phyloP scores from a whole-genome alignment of 2,329 filamentous ascomycete species.

The Didymella glomerata region DNA sequence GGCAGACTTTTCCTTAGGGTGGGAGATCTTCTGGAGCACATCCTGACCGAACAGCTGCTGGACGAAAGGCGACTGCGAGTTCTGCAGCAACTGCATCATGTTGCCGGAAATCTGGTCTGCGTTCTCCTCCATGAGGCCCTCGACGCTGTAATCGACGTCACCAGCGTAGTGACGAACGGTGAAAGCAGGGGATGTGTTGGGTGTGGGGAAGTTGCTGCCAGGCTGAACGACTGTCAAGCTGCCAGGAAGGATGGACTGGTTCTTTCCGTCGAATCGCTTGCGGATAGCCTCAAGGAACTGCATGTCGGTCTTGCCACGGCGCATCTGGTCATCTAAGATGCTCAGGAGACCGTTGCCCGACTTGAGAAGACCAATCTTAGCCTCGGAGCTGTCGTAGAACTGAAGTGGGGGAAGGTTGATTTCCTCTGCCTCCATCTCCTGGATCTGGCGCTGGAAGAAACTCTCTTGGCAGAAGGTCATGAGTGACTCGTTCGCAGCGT shows the following conservation, averaged over 20 bases:
- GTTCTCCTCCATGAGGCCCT: slow-evolving; percentile 91
- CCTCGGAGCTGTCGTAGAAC: slow-evolving; percentile 98
- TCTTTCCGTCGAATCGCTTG: slow-evolving; percentile 94
- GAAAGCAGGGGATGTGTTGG: slow-evolving; percentile 81
- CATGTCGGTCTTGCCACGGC: slow-evolving; percentile 84
- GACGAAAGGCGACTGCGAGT: slow-evolving; percentile 88
- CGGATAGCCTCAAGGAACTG: slow-evolving; percentile 90
- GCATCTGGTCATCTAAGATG: slow-evolving; percentile 95
- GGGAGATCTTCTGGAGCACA: slow-evolving; percentile 88
- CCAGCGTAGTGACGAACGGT: slow-evolving; percentile 95
- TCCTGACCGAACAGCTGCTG: slow-evolving; percentile 94
- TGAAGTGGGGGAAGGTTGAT: slow-evolving; percentile 88
- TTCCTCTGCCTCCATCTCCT: slow-evolving; percentile 93
- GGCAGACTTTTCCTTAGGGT: slow-evolving; percentile 86
- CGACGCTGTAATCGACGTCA: slow-evolving; percentile 91
- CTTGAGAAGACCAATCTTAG: slow-evolving; percentile 90
- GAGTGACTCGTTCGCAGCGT: slow-evolving; percentile 88
- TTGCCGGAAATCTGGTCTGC: slow-evolving; percentile 96
- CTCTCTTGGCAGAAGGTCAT: slow-evolving; percentile 94
- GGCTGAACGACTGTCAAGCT: slow-evolving; percentile 78
- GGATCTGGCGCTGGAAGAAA: slow-evolving; percentile 94
- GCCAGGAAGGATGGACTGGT: slow-evolving; percentile 83
- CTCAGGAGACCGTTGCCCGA: slow-evolving; percentile 90
- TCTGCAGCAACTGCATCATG: slow-evolving; percentile 90
- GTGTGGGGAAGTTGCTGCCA: slow-evolving; percentile 88